Conservation (phyloP, 768 basidiomycete genomes). For the Trametes maxima region DNA sequence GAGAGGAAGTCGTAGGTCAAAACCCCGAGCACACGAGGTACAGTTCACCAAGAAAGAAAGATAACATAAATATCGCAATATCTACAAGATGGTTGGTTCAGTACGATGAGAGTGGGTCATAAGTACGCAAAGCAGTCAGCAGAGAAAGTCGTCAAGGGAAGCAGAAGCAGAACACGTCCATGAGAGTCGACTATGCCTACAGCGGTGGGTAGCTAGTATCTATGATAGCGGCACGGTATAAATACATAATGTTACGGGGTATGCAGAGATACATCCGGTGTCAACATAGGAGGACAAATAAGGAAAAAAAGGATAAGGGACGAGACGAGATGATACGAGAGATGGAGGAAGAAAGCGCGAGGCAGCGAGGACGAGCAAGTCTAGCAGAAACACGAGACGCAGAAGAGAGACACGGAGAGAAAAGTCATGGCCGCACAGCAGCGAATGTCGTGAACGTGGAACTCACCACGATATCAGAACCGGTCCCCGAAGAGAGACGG, state of each 20-base stretch:
- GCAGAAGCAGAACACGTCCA: neutral
- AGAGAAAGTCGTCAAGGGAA: neutral
- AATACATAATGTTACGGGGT: conserved; percentile 26
- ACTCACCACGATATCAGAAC: neutral
- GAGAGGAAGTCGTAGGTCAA: no score
- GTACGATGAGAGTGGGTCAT: no score
- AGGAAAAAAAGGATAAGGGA: neutral
- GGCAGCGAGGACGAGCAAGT: neutral
- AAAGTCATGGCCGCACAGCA: conserved; percentile 11
- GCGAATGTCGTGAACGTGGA: conserved; percentile 10
- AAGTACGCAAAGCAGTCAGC: neutral
- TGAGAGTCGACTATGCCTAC: conserved; percentile 3
- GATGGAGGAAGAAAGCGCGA: neutral
- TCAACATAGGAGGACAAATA: neutral
- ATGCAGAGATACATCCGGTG: conserved; percentile 16
- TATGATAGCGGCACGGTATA: conserved; percentile 17
- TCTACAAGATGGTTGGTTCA: no score
- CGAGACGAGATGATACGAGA: neutral
- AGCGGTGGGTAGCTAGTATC: conserved; percentile 5
- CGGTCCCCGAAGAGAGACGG: neutral
- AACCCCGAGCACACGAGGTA: no score
- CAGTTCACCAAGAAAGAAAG: no score
- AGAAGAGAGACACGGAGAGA: neutral
- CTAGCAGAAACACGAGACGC: neutral
- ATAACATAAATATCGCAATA: no score